These are phyloP conservation scores for Domatiomyces globalis DNA, from an alignment of 2,329 filamentous ascomycete species.

Conservation along the genomic window DNA sequence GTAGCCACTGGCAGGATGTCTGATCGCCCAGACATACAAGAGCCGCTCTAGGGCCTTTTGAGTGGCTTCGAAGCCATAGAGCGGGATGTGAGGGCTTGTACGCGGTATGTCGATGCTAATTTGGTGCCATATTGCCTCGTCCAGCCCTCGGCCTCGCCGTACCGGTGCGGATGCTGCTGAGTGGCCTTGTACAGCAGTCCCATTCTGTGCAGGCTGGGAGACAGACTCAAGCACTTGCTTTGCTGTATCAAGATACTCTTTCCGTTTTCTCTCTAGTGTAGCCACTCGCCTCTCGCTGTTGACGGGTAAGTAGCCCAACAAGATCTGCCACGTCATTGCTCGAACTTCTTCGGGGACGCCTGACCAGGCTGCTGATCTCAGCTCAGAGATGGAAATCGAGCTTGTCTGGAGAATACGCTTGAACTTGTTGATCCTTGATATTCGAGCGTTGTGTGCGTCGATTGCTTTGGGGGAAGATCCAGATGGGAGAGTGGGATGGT, in stretches of 20 bases:
- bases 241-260: conserved; percentile 91
- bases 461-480: conserved; percentile 69
- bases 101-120: conserved; percentile 96
- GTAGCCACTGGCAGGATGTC: conserved; percentile 92
- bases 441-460: conserved; percentile 73
- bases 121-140: conserved; percentile 98
- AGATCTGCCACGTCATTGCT: conserved; percentile 96
- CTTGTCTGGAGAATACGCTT: conserved; percentile 89
- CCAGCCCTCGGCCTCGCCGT: conserved; percentile 58
- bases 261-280: conserved; percentile 83
- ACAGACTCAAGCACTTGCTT: conserved; percentile 48
- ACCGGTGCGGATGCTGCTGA: conserved; percentile 21
- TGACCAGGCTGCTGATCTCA: conserved; percentile 81
- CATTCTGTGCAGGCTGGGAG: conserved; percentile 18
- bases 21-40: conserved; percentile 92
- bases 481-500: conserved; percentile 59
- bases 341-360: conserved; percentile 89
- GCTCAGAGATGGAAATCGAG: conserved; percentile 69
- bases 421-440: conserved; percentile 95
- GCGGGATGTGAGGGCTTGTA: conserved; percentile 86
- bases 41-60: conserved; percentile 89
- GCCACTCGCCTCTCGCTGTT: conserved; percentile 84
- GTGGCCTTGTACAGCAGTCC: not conserved
- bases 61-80: conserved; percentile 92
- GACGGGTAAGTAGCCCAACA: conserved; percentile 91